Percentiles rank a stretch among this genome's conserved stretches.
phyloP scores from a whole-genome alignment of 2,329 filamentous ascomycete genomes.

The Trichoderma sp. region DNA sequence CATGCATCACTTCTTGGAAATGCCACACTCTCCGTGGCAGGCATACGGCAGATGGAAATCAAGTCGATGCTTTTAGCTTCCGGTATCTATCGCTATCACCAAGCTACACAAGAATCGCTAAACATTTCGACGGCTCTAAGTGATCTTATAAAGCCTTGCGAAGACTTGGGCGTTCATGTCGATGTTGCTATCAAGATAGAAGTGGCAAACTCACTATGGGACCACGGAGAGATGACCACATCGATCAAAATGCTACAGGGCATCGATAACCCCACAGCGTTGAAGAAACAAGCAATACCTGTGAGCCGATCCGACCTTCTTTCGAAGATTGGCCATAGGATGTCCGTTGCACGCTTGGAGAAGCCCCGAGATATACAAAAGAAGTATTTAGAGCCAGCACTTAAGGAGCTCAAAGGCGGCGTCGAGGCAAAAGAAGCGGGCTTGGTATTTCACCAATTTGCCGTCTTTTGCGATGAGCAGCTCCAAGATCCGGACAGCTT shows the following conservation, averaged over 20 bases:
- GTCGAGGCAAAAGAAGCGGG: conserved; percentile 71
- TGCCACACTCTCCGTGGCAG: conserved; percentile 58
- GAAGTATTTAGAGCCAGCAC: conserved; percentile 79
- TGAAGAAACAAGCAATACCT: conserved; percentile 67
- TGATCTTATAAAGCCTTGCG: conserved; percentile 69
- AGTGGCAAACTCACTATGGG: conserved; percentile 87
- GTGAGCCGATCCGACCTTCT: conserved; percentile 77
- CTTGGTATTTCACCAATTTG: conserved; percentile 91
- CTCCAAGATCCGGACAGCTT: conserved; percentile 80
- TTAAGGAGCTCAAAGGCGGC: conserved; percentile 72
- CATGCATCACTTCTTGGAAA: conserved; percentile 61
- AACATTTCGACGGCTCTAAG: conserved; percentile 82
- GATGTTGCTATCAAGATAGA: conserved; percentile 78
- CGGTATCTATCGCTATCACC: conserved; percentile 73
- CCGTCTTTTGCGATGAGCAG: conserved; percentile 91
- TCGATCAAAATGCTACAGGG: conserved; percentile 87
- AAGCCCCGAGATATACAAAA: conserved; percentile 88
- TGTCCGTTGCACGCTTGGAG: conserved; percentile 85
- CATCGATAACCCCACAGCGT: conserved; percentile 58
- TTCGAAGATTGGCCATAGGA: conserved; percentile 82
- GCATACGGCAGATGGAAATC: conserved; percentile 70
- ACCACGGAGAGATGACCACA: conserved; percentile 82
- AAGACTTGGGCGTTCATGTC: conserved; percentile 69
- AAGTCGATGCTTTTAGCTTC: conserved; percentile 75
- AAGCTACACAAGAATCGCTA: conserved; percentile 80